Base-by-base conservation (phyloP, 1,284 basidiomycete genomes). In the Calocybe gambosa region DNA sequence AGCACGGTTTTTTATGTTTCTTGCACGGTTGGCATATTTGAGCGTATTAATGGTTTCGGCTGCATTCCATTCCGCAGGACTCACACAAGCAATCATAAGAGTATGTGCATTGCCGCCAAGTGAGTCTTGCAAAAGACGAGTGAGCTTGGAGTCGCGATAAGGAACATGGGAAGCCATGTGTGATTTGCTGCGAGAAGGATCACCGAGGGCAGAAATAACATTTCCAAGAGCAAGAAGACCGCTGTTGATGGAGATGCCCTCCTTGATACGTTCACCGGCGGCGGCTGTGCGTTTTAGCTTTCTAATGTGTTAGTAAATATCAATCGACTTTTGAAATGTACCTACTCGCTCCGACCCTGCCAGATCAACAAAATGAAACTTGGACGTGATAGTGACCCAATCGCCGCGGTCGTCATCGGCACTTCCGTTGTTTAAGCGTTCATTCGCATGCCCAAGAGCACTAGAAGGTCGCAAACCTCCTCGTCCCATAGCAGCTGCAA, bases 21-120 rank as follows among this genome's bases (percentile, higher is more conserved):
- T 75, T 1, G 95, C 96, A 21, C 96, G 88, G 55, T 97, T 95
- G 31, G 96, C 96, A 62, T 99, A 99, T 66, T 98, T 97, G 59
- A 99, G 79, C 5, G 95, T 99, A 64, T 96, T 97, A 56, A 97
- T 75, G 0, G 96, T 98, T 68, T 99, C 95, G 53, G 77, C 84
- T 3, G 89, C 80, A 65, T 99, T 99, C 80, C 84, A 95, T 66
- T 99, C 96, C 0, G 88, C 87, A 9, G 94, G 89, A 54, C 93
- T 95, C 50, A 98, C 87, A 65, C 96, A 99, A 8, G 95, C 95
- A 55, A 99, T 93, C 96, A 99, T 99, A 53, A 97, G 84, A 2
- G 96, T 99, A 60, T 96, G 89, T 1, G 95, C 89, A 65, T 98
- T 99, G 31, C 95, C 95, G 39, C 95, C 95, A n/a, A 99, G 81